Conservation (phyloP, 768 basidiomycete species). For the Leccinum obscurum region DNA sequence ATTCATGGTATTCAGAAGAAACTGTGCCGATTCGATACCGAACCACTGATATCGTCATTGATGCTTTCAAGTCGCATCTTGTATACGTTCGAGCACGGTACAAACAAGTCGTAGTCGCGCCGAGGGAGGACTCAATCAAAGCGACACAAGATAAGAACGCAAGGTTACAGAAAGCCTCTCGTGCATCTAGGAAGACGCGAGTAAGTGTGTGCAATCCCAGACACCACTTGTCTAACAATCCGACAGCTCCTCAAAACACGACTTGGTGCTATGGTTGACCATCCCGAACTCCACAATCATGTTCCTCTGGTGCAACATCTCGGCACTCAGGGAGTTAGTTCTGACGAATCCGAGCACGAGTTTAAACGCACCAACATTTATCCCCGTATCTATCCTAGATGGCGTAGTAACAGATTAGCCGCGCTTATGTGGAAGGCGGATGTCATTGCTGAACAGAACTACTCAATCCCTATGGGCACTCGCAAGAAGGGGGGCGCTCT, state of each 20-base stretch:
- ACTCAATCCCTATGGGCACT: neutral
- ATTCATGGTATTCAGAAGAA: neutral
- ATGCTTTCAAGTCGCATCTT: neutral
- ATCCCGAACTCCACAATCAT: neutral
- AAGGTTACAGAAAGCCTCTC: neutral
- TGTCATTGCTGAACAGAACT: neutral
- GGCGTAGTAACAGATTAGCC: neutral
- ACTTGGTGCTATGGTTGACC: neutral
- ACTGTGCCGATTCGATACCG: neutral
- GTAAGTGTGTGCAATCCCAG: neutral
- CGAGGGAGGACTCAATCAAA: no score
- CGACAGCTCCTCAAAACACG: neutral
- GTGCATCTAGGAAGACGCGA: neutral
- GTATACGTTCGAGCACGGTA: neutral
- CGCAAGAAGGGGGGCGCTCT: neutral
- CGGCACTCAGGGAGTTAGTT: neutral
- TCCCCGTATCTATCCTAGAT: neutral
- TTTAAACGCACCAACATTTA: neutral
- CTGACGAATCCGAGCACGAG: neutral
- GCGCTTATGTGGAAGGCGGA: neutral
- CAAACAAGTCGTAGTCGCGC: neutral
- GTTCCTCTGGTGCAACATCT: neutral
- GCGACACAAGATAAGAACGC: neutral
- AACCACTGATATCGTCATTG: neutral
- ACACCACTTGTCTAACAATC: neutral